Percentiles rank a stretch among this genome's conserved stretches.
These are phyloP conservation scores for Hemisphaericaspora subhashii DNA, from an alignment of 1,139 yeast genomes.

Conservation along the genomic window DNA sequence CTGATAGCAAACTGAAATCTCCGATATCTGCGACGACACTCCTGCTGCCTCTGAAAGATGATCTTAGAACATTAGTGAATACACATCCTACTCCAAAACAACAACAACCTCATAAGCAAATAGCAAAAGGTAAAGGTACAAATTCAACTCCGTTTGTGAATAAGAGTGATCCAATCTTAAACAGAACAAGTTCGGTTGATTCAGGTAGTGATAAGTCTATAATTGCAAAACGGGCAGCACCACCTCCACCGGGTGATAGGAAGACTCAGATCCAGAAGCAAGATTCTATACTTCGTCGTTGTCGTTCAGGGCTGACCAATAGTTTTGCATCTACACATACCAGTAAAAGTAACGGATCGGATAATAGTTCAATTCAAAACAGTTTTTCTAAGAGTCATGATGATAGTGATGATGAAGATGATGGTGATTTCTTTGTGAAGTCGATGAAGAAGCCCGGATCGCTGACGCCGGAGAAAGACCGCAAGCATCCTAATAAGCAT, in stretches of 20 bases:
- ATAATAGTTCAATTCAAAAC: conserved; percentile 4
- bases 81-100: conserved; percentile 6
- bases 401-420: conserved; percentile 40
- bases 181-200: neutral
- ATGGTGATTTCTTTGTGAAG: conserved; percentile 65
- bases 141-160: neutral
- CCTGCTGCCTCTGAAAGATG: conserved; percentile 30
- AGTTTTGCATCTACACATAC: conserved; percentile 10
- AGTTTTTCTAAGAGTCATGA: conserved; percentile 5
- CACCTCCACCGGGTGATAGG: conserved; percentile 58
- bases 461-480: neutral
- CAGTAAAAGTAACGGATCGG: conserved; percentile 12
- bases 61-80: conserved; percentile 8
- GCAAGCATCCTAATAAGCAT: too few relatives aligned
- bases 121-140: too few relatives aligned
- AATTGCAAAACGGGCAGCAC: conserved; percentile 71
- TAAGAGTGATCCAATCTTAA: neutral
- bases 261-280: conserved; percentile 16
- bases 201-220: conserved; percentile 20
- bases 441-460: conserved; percentile 24
- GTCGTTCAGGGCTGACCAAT: conserved; percentile 6
- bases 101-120: conserved; percentile 2
- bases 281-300: conserved; percentile 16
- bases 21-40: conserved; percentile 44
- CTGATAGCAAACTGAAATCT: conserved; percentile 22